These are phyloP conservation scores for Lablab purpureus DNA, from an alignment of 306 rosid genomes.

Conservation along the genomic window DNA sequence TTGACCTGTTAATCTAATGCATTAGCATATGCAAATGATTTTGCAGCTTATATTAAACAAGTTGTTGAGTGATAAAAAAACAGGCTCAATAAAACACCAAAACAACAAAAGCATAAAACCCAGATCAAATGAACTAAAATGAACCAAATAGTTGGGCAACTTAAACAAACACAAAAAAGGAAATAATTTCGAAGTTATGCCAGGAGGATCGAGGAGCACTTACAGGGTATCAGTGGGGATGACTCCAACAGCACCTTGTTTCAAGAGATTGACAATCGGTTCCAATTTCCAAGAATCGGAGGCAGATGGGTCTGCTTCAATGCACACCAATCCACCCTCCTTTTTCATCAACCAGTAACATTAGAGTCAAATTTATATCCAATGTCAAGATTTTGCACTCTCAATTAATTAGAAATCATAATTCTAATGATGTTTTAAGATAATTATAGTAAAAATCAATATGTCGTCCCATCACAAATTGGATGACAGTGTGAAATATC, in stretches of 20 bases:
- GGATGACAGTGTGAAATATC: neutral
- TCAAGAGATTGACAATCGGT: constrained; percentile 65
- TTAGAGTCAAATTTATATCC: neutral
- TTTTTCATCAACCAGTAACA: constrained; percentile 12
- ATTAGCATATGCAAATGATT: neutral
- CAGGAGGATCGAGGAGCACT: constrained; percentile 14
- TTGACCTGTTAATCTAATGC: neutral
- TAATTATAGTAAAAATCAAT: too few relatives aligned
- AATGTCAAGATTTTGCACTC: too few relatives aligned
- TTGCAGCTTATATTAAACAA: neutral
- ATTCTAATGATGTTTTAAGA: neutral
- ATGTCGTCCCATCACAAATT: neutral
- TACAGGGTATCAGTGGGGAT: constrained; percentile 95
- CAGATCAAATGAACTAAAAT: neutral
- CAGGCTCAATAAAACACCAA: neutral
- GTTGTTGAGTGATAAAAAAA: neutral
- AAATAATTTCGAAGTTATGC: neutral
- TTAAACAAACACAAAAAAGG: neutral
- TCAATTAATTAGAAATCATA: neutral
- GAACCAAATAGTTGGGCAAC: neutral
- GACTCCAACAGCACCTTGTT: constrained; percentile 90
- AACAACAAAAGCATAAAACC: neutral
- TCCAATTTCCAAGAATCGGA: constrained; percentile 89
- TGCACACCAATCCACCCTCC: constrained; percentile 80
- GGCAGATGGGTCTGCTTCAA: constrained; percentile 78